Evolutionary conservation across 2,329 filamentous ascomycete species (phyloP).

Genomic region (Orbilia quercus): DNA sequence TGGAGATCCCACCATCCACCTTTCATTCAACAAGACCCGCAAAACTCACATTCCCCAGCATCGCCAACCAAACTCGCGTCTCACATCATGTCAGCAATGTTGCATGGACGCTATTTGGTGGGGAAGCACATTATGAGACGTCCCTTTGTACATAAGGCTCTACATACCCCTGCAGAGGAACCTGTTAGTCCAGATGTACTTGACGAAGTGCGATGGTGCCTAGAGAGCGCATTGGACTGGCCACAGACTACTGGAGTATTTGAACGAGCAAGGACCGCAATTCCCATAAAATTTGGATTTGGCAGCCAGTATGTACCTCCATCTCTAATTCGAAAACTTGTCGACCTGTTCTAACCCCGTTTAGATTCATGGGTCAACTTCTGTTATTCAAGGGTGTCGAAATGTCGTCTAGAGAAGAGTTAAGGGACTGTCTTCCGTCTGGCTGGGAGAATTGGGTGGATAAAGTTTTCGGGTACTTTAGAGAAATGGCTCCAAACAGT

Average conservation of each 20-base stretch:
- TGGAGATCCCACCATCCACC: conserved; percentile 68
- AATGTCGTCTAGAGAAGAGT: conserved; percentile 36
- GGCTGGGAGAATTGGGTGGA: conserved; percentile 50
- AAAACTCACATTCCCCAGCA: conserved; percentile 32
- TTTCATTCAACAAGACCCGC: conserved; percentile 63
- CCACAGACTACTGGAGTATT: conserved; percentile 52
- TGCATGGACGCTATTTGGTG: conserved; percentile 47
- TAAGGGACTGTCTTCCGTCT: conserved; percentile 38
- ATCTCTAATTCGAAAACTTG: not conserved
- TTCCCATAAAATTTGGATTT: conserved; percentile 53
- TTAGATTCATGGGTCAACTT: conserved; percentile 50
- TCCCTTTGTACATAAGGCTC: conserved; percentile 48
- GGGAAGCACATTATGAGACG: conserved; percentile 53
- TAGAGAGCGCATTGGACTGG: conserved; percentile 49
- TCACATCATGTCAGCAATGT: conserved; percentile 47
- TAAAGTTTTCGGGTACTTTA: conserved; percentile 39
- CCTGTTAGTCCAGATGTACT: conserved; percentile 36
- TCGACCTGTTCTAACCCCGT: not conserved
- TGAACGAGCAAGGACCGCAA: conserved; percentile 47
- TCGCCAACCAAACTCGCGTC: conserved; percentile 47
- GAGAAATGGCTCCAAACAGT: conserved; percentile 47
- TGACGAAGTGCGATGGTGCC: conserved; percentile 48
- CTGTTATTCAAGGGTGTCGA: conserved; percentile 48
- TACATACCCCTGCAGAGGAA: conserved; percentile 37
- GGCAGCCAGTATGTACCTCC: conserved; percentile 41